These are phyloP conservation scores for Podila epigama DNA, from an alignment of 192 early-diverging fungal species.

Conservation along the genomic window DNA sequence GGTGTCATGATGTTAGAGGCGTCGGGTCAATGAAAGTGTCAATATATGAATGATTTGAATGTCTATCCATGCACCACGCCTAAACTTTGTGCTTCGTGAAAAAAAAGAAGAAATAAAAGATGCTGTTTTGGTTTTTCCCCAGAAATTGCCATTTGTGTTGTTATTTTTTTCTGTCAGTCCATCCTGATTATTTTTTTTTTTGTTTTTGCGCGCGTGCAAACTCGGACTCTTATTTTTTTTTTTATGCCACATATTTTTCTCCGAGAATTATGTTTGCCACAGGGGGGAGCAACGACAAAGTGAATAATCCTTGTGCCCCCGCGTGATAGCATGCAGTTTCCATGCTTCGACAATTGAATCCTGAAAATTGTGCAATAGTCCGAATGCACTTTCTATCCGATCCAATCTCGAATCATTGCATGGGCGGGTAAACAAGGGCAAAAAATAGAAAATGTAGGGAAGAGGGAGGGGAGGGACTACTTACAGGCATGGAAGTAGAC, in stretches of 20 bases:
- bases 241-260: not conserved
- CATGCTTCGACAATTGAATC: no score
- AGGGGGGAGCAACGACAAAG: not conserved
- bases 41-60: not conserved
- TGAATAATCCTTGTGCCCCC: not conserved
- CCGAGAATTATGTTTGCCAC: not conserved
- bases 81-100: not conserved
- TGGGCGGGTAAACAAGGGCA: no score
- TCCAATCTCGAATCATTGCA: no score
- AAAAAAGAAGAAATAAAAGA: not conserved
- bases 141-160: conserved; percentile 8
- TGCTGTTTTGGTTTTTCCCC: conserved; percentile 5
- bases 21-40: not conserved
- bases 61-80: not conserved
- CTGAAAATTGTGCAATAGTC: no score
- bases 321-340: no score
- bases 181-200: not conserved
- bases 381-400: no score
- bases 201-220: not conserved
- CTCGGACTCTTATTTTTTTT: not conserved
- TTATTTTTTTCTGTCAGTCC: not conserved
- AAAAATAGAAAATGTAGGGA: no score
- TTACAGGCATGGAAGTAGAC: conserved; percentile 48
- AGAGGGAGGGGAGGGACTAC: no score
- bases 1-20: not conserved